Evolutionary conservation across 2,329 filamentous ascomycete genomes (phyloP).

Genomic region (Pseudogymnoascus sp.): DNA sequence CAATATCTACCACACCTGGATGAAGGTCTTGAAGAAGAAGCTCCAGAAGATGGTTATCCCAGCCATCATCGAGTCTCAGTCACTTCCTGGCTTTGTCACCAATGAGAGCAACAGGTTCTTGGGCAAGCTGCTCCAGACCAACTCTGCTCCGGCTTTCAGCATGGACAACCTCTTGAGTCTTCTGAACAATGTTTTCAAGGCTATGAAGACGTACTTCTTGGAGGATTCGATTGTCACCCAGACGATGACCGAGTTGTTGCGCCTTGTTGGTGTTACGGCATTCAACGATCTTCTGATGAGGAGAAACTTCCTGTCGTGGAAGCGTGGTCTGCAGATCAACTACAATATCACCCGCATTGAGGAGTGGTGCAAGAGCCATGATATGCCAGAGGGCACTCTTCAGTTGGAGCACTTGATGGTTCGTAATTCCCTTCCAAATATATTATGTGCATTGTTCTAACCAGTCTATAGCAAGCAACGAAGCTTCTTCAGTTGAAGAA

Average conservation of each 20-base stretch:
- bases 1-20: constrained; percentile 99
- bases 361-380: constrained; percentile 99
- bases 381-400: constrained; percentile 96
- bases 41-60: constrained; percentile 99
- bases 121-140: constrained; percentile 88
- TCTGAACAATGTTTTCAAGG: constrained; percentile 94
- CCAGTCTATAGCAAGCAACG: constrained; percentile 68
- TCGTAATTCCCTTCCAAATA: constrained; percentile 25
- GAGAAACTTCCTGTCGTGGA: constrained; percentile 98
- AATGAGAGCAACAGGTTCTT: constrained; percentile 98
- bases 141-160: constrained; percentile 89
- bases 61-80: constrained; percentile 98
- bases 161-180: constrained; percentile 98
- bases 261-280: constrained; percentile 89
- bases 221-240: constrained; percentile 95
- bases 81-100: constrained; percentile 93
- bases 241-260: constrained; percentile 86
- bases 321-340: constrained; percentile 97
- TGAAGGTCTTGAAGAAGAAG: constrained; percentile 99
- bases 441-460: constrained; percentile 28
- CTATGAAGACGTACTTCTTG: constrained; percentile 97
- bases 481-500: constrained; percentile 98
- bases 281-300: constrained; percentile 98
- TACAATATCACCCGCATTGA: constrained; percentile 99
- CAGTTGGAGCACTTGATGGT: constrained; percentile 98